Conservation (phyloP, 192 early-diverging fungal genomes). For the Diversispora epigaea region DNA sequence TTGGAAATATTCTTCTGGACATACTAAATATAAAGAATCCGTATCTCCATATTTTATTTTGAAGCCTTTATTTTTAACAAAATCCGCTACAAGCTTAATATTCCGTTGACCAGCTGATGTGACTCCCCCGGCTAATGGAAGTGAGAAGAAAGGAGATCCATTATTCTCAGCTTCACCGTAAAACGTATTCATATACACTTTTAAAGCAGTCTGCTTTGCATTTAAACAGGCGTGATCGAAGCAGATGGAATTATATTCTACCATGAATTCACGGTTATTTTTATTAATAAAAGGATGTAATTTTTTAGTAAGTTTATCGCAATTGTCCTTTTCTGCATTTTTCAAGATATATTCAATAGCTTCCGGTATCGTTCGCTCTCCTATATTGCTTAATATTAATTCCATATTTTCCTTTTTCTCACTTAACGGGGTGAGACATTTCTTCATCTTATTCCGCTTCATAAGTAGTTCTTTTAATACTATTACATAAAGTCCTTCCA, state of each 20-base stretch:
- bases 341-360: neutral
- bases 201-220: too few species aligned
- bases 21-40: constrained; percentile 17
- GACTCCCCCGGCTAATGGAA: constrained; percentile 1
- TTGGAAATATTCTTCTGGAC: neutral
- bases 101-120: neutral
- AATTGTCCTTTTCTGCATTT: constrained; percentile 4
- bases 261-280: too few species aligned
- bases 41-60: constrained; percentile 3
- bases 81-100: neutral
- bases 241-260: too few species aligned
- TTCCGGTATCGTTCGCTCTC: too few species aligned
- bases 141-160: neutral
- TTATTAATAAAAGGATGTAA: too few species aligned
- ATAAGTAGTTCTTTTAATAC: too few species aligned
- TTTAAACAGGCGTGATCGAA: too few species aligned
- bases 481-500: too few species aligned
- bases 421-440: neutral
- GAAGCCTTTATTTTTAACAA: neutral
- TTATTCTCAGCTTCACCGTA: neutral
- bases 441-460: too few species aligned
- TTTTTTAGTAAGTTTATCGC: neutral
- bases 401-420: too few species aligned
- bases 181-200: constrained; percentile 28
- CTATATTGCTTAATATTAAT: too few species aligned